Evolutionary conservation across 768 basidiomycete genomes (phyloP).

Genomic region (Sutorius australiensis): DNA sequence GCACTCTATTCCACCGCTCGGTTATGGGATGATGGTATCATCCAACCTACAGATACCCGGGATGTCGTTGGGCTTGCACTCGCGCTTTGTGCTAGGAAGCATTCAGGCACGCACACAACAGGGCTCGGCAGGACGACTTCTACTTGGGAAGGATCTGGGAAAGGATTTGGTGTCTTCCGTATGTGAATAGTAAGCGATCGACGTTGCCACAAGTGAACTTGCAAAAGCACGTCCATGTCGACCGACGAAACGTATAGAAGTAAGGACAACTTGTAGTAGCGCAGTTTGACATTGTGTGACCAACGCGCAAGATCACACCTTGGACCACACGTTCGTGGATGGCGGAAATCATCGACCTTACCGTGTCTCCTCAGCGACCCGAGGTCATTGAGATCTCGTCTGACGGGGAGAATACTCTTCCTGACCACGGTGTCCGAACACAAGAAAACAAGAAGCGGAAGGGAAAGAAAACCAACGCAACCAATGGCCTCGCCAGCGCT

Average conservation of each 20-base stretch:
- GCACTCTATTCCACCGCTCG: slow-evolving; percentile 86
- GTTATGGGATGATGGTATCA: slow-evolving; percentile 94
- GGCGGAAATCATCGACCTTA: slow-evolving; percentile 35
- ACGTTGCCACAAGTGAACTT: slow-evolving; percentile 8
- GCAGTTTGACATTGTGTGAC: background rate
- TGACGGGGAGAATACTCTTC: slow-evolving; percentile 14
- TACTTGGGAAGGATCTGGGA: slow-evolving; percentile 69
- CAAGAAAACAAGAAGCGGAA: slow-evolving; percentile 23
- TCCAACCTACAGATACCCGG: slow-evolving; percentile 83
- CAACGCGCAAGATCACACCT: background rate
- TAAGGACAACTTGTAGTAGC: no score
- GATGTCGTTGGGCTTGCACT: slow-evolving; percentile 87
- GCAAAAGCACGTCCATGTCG: background rate
- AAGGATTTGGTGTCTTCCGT: slow-evolving; percentile 86
- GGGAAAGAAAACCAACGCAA: slow-evolving; percentile 25
- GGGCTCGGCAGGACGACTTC: background rate
- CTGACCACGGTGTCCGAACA: slow-evolving; percentile 1
- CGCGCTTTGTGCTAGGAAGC: slow-evolving; percentile 61
- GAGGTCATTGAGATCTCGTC: slow-evolving; percentile 32
- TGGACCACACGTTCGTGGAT: slow-evolving; percentile 8
- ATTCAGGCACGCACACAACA: slow-evolving; percentile 14
- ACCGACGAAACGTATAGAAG: background rate
- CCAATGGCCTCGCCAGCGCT: slow-evolving; percentile 16
- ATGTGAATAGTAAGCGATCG: slow-evolving; percentile 52
- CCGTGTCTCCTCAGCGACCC: slow-evolving; percentile 23